Base-by-base conservation (phyloP, 768 basidiomycete species). In the Leccinum broughii region DNA sequence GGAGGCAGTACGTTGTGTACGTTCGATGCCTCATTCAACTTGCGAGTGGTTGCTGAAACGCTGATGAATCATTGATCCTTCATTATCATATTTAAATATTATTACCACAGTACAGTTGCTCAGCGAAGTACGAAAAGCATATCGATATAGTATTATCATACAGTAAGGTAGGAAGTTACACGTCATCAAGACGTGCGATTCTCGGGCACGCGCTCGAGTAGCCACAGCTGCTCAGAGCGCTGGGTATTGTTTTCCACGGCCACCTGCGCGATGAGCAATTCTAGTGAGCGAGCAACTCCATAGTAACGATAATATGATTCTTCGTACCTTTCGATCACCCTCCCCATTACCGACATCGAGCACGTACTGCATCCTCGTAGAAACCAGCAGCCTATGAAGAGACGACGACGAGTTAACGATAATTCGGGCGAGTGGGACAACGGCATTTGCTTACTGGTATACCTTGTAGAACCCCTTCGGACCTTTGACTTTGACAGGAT, bases 171-270 rank as follows among this genome's bases (percentile, higher is more conserved):
- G 0, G 34, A 35, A 35, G 13, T 13, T 13, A 35, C n/a, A 44
- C n/a, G 1, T 52, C 51, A 30, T 52, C 20, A 15, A 30, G 14
- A n/a, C 28, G 7, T 30, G 15, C 11, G 5, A 11, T 46, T 10
- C 44, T 46, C n/a, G 20, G 44, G 44, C 34, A 54, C 52, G 34
- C 22, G 52, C 14, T 61, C 59, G 17, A 61, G 46, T 9, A 50
- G 3, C 60, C 60, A 61, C 17, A 61, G 3, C 52, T 61, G 60
- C 32, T 35, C 30, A 32, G 60, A 61, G 17, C 48, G 48, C 28
- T 41, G 22, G 2, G 46, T 17, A 9, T 61, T 54, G 17, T 61
- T 50, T 17, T 48, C 37, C 22, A 54, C 46, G 14, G 32, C 39
- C 41, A 26, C 35, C 60, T 61, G 17, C 20, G 13, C 17, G 10